A percentile compares a stretch with the other conserved stretches of the same genome.
Evolutionary conservation across 345 rosid species (phyloP).

Genomic region (Linum tenue): DNA sequence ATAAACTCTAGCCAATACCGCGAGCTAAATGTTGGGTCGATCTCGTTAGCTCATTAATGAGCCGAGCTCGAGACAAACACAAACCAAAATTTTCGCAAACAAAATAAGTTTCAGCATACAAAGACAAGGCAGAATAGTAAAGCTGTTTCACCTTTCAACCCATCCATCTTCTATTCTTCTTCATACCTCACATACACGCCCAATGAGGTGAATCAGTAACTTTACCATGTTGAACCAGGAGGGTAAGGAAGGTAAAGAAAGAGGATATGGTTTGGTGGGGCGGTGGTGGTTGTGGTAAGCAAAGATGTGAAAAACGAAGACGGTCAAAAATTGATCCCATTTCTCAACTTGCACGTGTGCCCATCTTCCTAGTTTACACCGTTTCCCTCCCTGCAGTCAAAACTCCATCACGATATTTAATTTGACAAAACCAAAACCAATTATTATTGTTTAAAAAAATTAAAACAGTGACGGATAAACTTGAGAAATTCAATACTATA

Average conservation of each 20-base stretch:
- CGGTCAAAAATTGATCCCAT: background rate
- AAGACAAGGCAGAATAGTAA: too few species aligned
- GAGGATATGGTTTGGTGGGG: background rate
- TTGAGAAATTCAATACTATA: background rate
- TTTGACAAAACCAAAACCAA: too few species aligned
- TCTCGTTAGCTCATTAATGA: too few species aligned
- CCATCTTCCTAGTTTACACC: constrained; percentile 7
- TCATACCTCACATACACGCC: too few species aligned
- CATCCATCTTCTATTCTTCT: too few species aligned
- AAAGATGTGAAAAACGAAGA: background rate
- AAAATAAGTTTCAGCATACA: too few species aligned
- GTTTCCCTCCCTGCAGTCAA: constrained; percentile 1
- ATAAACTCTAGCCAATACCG: too few species aligned
- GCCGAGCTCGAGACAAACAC: too few species aligned
- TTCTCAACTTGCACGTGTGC: constrained; percentile 6
- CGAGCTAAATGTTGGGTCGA: too few species aligned
- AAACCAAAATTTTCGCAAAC: too few species aligned
- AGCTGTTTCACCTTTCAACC: too few species aligned
- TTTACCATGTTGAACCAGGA: constrained; percentile 5
- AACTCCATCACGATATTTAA: background rate
- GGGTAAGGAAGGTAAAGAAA: background rate
- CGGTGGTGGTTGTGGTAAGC: background rate
- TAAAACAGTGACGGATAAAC: background rate
- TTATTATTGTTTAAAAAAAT: too few species aligned
- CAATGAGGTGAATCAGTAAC: background rate